A percentile compares a stretch with the other conserved stretches of the same genome.
Conservation (phyloP, 345 rosid genomes). For the Cardamine resedifolia region DNA sequence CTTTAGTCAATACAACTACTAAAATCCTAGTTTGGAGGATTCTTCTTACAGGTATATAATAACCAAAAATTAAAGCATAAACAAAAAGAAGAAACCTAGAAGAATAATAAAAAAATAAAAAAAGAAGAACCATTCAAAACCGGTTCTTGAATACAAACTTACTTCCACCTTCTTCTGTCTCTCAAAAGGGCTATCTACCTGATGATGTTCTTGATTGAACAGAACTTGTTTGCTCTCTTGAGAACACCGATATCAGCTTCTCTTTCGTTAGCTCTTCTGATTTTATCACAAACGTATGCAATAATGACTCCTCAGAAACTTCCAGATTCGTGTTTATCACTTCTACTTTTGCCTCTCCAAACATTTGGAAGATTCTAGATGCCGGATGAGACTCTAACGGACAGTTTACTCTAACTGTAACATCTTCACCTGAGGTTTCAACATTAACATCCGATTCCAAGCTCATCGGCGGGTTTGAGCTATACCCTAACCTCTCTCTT, state of each 20-base stretch:
- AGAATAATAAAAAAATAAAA: not conserved
- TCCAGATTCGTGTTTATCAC: slow-evolving; percentile 66
- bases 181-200: slow-evolving; percentile 37
- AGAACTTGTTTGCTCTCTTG: slow-evolving; percentile 53
- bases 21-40: slow-evolving; percentile 37
- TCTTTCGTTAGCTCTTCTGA: slow-evolving; percentile 86
- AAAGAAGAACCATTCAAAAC: slow-evolving; percentile 36
- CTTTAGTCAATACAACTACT: slow-evolving; percentile 21
- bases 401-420: slow-evolving; percentile 68
- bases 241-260: slow-evolving; percentile 66
- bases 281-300: slow-evolving; percentile 80
- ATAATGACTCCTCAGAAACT: slow-evolving; percentile 57
- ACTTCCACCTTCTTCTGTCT: slow-evolving; percentile 16
- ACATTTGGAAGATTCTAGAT: slow-evolving; percentile 65
- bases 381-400: slow-evolving; percentile 83
- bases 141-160: slow-evolving; percentile 32
- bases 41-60: slow-evolving; percentile 37
- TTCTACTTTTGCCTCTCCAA: slow-evolving; percentile 61
- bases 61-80: not conserved
- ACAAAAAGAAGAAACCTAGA: slow-evolving; percentile 17
- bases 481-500: slow-evolving; percentile 57
- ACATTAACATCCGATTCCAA: slow-evolving; percentile 49
- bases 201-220: slow-evolving; percentile 59
- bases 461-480: slow-evolving; percentile 40
- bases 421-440: slow-evolving; percentile 61